These are phyloP conservation scores for Microdochium trichocladiopsis DNA, from an alignment of 2,329 filamentous ascomycete species.

Conservation along the genomic window DNA sequence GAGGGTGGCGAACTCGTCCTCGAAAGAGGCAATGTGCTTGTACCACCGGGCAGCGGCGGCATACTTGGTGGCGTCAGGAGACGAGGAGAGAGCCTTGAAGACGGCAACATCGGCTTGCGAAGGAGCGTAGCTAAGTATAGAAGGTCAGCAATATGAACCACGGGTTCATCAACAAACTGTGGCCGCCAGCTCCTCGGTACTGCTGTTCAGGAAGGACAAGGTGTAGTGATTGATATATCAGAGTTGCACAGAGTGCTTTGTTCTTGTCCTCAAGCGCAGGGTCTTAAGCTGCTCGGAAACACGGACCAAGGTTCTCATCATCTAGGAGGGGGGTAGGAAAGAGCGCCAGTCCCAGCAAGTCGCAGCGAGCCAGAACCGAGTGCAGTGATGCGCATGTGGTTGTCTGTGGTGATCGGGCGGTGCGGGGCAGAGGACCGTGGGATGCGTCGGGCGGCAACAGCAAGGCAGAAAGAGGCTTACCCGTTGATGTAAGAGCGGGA, in stretches of 20 bases:
- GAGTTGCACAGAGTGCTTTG: constrained; percentile 28
- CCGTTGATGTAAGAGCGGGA: constrained; percentile 67
- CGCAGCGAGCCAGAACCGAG: neutral
- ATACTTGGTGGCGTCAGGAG: constrained; percentile 79
- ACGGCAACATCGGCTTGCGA: constrained; percentile 93
- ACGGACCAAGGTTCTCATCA: constrained; percentile 79
- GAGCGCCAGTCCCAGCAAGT: constrained; percentile 1
- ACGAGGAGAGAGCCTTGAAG: constrained; percentile 79
- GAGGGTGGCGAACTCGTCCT: constrained; percentile 86
- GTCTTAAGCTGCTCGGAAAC: constrained; percentile 77
- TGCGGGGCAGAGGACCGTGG: neutral
- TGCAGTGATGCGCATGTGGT: neutral
- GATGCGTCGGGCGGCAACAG: constrained; percentile 5
- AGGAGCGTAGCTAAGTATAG: constrained; percentile 43
- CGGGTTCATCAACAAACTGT: neutral
- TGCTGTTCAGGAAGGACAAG: neutral
- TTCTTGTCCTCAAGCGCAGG: constrained; percentile 43
- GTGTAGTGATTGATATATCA: constrained; percentile 13
- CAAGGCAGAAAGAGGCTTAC: constrained; percentile 40
- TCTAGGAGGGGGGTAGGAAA: constrained; percentile 25
- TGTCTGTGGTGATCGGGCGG: neutral
- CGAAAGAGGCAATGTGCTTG: constrained; percentile 93
- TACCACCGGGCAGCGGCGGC: constrained; percentile 96
- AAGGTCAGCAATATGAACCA: neutral
- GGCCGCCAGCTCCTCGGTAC: neutral